phyloP scores from a whole-genome alignment of 768 basidiomycete species.

The Baorangia bicolor region DNA sequence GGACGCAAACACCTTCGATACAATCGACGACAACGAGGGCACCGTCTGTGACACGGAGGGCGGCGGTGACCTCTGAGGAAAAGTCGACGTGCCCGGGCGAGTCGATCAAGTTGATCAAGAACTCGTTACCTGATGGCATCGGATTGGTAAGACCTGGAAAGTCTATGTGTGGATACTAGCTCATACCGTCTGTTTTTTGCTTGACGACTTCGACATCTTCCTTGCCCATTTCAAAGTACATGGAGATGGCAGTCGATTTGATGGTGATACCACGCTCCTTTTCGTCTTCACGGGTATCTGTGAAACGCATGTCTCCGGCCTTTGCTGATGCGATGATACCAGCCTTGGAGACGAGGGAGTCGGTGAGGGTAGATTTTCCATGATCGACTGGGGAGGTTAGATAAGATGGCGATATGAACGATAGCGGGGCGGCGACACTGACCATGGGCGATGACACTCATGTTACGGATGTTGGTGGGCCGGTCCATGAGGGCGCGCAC shows the following conservation, averaged over 20 bases:
- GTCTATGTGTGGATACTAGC: constrained; percentile 4
- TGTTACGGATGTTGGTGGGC: constrained; percentile 92
- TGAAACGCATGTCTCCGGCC: constrained; percentile 96
- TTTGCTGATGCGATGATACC: constrained; percentile 96
- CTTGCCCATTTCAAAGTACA: constrained; percentile 97
- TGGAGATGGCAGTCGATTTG: constrained; percentile 99
- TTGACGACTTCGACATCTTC: constrained; percentile 83
- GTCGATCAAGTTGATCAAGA: constrained; percentile 99
- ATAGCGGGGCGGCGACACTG: constrained; percentile 29
- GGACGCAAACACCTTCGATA: constrained; percentile 99
- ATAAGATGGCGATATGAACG: constrained; percentile 19
- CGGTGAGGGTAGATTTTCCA: constrained; percentile 99
- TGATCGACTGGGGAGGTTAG: constrained; percentile 77
- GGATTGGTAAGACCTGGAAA: neutral
- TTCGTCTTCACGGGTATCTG: constrained; percentile 96
- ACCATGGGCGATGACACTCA: constrained; percentile 94
- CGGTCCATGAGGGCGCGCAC: constrained; percentile 85
- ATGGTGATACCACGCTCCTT: constrained; percentile 99
- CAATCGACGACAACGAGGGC: constrained; percentile 99
- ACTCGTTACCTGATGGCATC: constrained; percentile 68
- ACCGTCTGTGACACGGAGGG: constrained; percentile 99
- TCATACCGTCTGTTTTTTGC: constrained; percentile 89
- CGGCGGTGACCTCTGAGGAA: constrained; percentile 99
- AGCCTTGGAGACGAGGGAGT: constrained; percentile 98
- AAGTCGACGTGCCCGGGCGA: constrained; percentile 99